Evolutionary conservation across 148 eudicot species (phyloP), one percentile per base, ranked within the genome.

Genomic region (Amaranthus hypochondriacus): DNA sequence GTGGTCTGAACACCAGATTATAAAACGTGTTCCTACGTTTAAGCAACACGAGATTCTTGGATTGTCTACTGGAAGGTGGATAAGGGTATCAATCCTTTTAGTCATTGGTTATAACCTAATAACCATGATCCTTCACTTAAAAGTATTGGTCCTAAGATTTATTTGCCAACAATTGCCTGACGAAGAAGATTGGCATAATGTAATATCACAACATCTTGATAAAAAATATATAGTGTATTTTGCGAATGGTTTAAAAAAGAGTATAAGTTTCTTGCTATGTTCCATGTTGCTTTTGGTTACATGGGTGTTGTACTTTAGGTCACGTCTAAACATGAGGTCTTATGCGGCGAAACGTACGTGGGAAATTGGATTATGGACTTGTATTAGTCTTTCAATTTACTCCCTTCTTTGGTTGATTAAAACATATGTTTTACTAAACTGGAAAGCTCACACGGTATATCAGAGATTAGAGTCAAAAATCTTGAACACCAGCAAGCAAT

Each of bases 31-130:
- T 5, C 73, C 68, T 0, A 42, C 73, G 11, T 43, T 76, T 53
- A 69, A 62, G 12, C 28, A 62, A 1, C 55, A 52, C 43, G 28
- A 59, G 15, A 76, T 76, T 7, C 71, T 50, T 43, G 68, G 66
- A 21, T 3, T 76, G 2, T 50, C 62, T 53, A 62, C 63, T 53
- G 21, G n/a, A 4, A 69, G 15, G 5, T 69, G 68, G 78, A 69
- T 76, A 0, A 4, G 63, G 68, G 73, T 69, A 60, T 42, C 66
- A 4, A 4, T 69, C 6, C 55, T 60, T n/a, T 11, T 76, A 46
- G 62, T 76, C 12, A 50, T 76, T n/a, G 73, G 73, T 12, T 62
- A 69, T 10, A 69, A 76, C 62, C 7, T 69, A 3, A 69, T 76
- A 9, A 9, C 46, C 63, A 4, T 69, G 51, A n/a, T 53, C 44